Conservation (phyloP, 2,329 filamentous ascomycete species). For the Ophiostoma quercus region DNA sequence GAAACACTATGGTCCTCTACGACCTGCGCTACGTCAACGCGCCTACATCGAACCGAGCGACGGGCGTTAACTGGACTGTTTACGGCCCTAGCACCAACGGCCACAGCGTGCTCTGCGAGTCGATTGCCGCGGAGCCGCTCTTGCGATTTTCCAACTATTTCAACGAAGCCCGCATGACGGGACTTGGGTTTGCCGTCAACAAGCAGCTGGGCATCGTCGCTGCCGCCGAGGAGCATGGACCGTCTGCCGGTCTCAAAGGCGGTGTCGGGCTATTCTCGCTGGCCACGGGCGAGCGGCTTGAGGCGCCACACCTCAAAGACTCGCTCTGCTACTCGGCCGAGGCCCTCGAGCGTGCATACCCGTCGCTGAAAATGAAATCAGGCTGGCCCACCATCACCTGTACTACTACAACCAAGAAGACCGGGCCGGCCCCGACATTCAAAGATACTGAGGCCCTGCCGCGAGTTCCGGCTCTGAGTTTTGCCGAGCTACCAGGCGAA, state of each 20-base stretch:
- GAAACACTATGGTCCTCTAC: conserved; percentile 49
- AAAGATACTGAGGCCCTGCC: neutral
- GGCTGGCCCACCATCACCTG: neutral
- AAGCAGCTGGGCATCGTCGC: conserved; percentile 46
- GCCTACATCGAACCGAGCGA: neutral
- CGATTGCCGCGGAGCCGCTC: conserved; percentile 35
- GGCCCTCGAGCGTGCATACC: conserved; percentile 1
- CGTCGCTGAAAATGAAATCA: neutral
- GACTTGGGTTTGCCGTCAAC: conserved; percentile 49
- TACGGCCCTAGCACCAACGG: neutral
- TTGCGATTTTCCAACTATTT: conserved; percentile 46
- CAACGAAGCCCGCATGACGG: conserved; percentile 40
- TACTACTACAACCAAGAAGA: neutral
- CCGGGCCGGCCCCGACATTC: neutral
- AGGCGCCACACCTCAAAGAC: conserved; percentile 30
- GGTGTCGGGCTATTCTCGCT: conserved; percentile 48
- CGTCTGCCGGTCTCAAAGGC: conserved; percentile 40
- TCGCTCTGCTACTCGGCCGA: neutral
- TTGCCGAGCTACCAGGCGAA: conserved; percentile 43
- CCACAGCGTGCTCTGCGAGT: neutral
- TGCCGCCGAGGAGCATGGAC: conserved; percentile 42
- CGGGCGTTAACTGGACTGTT: neutral
- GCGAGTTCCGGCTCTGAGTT: conserved; percentile 41
- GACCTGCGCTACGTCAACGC: conserved; percentile 46
- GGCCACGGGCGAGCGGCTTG: conserved; percentile 40